Evolutionary conservation across 1,284 basidiomycete species (phyloP).

Genomic region (Peniophora sp.): DNA sequence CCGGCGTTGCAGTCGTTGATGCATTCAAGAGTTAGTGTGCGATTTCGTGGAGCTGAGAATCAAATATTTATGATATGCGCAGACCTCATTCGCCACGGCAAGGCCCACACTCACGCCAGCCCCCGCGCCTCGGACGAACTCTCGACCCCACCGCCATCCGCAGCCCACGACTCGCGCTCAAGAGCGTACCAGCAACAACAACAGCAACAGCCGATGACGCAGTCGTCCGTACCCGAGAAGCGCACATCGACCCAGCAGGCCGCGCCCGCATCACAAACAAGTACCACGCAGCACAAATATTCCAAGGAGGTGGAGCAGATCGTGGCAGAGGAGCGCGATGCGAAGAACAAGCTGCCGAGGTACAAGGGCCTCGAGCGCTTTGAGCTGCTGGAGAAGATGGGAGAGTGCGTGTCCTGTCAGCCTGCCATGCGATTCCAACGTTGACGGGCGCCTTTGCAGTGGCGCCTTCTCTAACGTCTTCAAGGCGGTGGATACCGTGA

Average conservation of each 20-base stretch:
- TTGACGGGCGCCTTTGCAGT: constrained; percentile 28
- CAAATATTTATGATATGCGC: constrained; percentile 2
- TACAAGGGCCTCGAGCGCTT: constrained; percentile 85
- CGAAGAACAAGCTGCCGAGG: constrained; percentile 70
- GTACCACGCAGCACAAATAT: constrained; percentile 15
- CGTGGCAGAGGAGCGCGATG: constrained; percentile 70
- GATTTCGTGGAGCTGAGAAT: background rate
- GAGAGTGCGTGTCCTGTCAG: constrained; percentile 62
- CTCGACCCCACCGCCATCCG: constrained; percentile 11
- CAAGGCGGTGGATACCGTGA: constrained; percentile 78
- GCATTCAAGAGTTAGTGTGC: constrained; percentile 59
- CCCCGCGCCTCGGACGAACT: constrained; percentile 25
- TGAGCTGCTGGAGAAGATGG: constrained; percentile 86
- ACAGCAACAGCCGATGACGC: constrained; percentile 23
- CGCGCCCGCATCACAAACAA: constrained; percentile 17
- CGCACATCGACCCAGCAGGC: constrained; percentile 8
- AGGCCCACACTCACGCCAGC: constrained; percentile 45
- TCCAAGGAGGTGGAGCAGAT: constrained; percentile 58
- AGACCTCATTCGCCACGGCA: constrained; percentile 87
- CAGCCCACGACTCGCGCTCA: constrained; percentile 11
- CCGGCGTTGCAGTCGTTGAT: constrained; percentile 49
- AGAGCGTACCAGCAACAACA: constrained; percentile 18
- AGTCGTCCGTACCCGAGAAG: constrained; percentile 16
- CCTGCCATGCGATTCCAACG: constrained; percentile 7
- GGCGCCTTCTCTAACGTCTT: constrained; percentile 99